Base-by-base conservation (phyloP, 306 rosid species). In the Oxytropis ochrocephala region DNA sequence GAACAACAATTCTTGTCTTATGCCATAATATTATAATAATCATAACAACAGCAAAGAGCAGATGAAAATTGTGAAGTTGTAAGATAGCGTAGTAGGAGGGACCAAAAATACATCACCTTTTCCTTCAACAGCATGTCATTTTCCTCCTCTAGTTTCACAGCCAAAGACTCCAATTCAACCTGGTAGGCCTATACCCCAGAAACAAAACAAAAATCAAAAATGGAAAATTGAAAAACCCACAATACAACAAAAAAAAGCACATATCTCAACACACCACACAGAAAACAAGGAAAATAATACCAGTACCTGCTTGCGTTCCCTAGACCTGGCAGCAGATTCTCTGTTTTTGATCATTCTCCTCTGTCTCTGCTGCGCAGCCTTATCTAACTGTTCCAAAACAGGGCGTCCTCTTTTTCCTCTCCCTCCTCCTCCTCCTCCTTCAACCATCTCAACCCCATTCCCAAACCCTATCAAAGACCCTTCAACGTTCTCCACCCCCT, bases 81-180 rank as follows among this genome's bases (percentile, higher is more conserved):
- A 29, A 18, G 52, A 53, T 14, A 48, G 11, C 13, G 50, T 39
- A 3, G 2, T 39, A 3, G 2, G 1, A 19, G 5, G 53, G 32
- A 27, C 51, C 9, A 4, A 33, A 70, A 61, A 64, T 13, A 9
- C 5, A 64, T 18, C 80, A 91, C 98, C 99, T 88, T 86, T 78
- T 94, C 97, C 81, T 84, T 87, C 83, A 87, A 43, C 50, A 94
- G 82, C 80, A 6, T 81, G 74, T 84, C 91, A 55, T 88, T 84
- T 80, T 94, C 97, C 76, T 88, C 96, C 87, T 88, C 92, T 41
- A 94, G 83, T 33, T 70, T 87, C 71, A 87, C 87, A 1, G 88
- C 90, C 78, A 94, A 73, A 0, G 95, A 67, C 79, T 94, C 99
- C 79, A 94, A 78, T 70, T 94, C 99, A 19, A 78, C 89, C 79